phyloP scores from a whole-genome alignment of 257 asterid species.

The Avicennia marina region DNA sequence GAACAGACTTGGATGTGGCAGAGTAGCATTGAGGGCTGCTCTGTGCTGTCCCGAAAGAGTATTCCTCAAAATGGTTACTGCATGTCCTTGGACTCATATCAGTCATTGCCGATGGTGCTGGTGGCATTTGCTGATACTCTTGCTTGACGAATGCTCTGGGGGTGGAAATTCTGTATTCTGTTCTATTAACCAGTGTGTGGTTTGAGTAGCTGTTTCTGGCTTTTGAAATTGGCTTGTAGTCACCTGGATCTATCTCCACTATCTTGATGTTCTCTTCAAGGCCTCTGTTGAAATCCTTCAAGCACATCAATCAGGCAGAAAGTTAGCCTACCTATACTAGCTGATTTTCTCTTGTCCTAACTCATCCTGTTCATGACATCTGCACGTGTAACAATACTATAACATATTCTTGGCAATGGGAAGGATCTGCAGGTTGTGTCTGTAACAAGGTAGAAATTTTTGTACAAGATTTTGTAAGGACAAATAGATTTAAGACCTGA shows the following conservation, averaged over 20 bases:
- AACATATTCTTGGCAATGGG: no score
- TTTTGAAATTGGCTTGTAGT: slow-evolving; percentile 44
- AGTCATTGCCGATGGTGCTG: slow-evolving; percentile 54
- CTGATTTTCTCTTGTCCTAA: no score
- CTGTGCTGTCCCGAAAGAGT: slow-evolving; percentile 51
- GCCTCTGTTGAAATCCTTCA: slow-evolving; percentile 50
- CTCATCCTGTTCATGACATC: no score
- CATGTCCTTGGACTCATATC: slow-evolving; percentile 64
- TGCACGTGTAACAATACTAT: no score
- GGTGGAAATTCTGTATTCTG: slow-evolving; percentile 31
- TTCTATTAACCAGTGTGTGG: no score
- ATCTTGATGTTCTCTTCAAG: slow-evolving; percentile 85
- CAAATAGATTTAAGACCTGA: no score
- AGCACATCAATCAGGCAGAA: no score
- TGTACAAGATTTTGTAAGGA: no score
- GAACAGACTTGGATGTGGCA: slow-evolving; percentile 54
- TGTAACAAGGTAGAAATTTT: no score
- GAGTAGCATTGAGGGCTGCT: slow-evolving; percentile 82
- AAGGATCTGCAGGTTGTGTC: no score
- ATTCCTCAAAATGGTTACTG: slow-evolving; percentile 72
- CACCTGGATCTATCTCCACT: slow-evolving; percentile 85
- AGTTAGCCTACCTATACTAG: no score
- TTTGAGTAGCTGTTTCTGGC: slow-evolving; percentile 71
- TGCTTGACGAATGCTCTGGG: slow-evolving; percentile 32
- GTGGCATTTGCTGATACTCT: slow-evolving; percentile 52